Conservation (phyloP, 805 yeast genomes). For the Cyberlindnera mycetangii region DNA sequence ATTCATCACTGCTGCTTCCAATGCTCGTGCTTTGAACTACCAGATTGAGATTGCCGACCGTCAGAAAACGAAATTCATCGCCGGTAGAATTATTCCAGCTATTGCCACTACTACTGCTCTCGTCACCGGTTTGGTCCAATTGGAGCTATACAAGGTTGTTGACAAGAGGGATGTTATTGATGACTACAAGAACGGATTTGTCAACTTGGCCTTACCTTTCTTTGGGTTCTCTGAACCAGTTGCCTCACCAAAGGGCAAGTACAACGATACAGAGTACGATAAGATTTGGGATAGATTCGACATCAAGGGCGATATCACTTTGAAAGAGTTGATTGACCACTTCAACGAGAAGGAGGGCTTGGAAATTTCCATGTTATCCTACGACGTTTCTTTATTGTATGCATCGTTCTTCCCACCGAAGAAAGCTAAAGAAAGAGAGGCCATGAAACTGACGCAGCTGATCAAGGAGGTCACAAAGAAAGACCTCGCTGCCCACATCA, state of each 20-base stretch:
- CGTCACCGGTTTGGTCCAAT: slow-evolving; percentile 90
- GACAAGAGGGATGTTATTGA: slow-evolving; percentile 74
- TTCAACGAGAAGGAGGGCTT: slow-evolving; percentile 83
- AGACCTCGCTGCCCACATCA: slow-evolving; percentile 68
- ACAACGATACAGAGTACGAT: slow-evolving; percentile 77
- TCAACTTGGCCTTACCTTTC: slow-evolving; percentile 91
- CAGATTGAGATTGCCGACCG: slow-evolving; percentile 85
- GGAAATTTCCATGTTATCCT: slow-evolving; percentile 86
- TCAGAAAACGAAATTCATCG: slow-evolving; percentile 91
- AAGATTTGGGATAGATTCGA: slow-evolving; percentile 95
- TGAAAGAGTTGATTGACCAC: slow-evolving; percentile 67
- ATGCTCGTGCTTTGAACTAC: slow-evolving; percentile 91
- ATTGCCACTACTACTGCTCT: slow-evolving; percentile 99
- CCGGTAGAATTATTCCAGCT: slow-evolving; percentile 98
- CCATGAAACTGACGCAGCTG: slow-evolving; percentile 65
- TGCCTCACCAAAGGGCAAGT: slow-evolving; percentile 76
- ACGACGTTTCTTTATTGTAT: slow-evolving; percentile 84
- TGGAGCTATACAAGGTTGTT: slow-evolving; percentile 88
- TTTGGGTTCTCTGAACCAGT: slow-evolving; percentile 97
- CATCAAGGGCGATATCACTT: slow-evolving; percentile 70
- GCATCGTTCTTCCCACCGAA: slow-evolving; percentile 94
- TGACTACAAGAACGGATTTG: slow-evolving; percentile 87
- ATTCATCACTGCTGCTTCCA: slow-evolving; percentile 93
- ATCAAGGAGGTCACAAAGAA: slow-evolving; percentile 85
- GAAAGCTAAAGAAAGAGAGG: slow-evolving; percentile 76